Percentiles rank a stretch among this genome's conserved stretches.
Evolutionary conservation across 345 rosid species (phyloP).

Genomic region (Gossypium sturtianum): DNA sequence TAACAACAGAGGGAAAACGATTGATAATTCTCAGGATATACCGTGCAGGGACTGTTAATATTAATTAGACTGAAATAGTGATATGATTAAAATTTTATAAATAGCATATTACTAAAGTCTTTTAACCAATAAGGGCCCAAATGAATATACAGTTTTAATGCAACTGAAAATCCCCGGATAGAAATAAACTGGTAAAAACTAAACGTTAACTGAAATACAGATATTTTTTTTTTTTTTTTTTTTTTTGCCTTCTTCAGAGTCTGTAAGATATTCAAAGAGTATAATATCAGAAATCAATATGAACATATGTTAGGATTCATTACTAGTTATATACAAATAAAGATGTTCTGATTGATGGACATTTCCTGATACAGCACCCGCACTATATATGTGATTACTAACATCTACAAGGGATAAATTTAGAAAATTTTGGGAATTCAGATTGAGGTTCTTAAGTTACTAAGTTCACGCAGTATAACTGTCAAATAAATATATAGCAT

Average conservation of each 20-base stretch:
- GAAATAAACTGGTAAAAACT: not conserved
- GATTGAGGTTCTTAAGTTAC: not conserved
- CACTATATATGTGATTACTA: not conserved
- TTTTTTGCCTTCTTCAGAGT: not conserved
- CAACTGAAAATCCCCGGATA: not conserved
- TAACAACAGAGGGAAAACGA: constrained; percentile 3
- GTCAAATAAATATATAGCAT: not conserved
- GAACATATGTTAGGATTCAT: not conserved
- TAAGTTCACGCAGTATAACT: not conserved
- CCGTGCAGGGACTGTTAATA: not conserved
- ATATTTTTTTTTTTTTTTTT: no score
- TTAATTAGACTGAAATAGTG: not conserved
- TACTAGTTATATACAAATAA: not conserved
- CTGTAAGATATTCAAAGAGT: not conserved
- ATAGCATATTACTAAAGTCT: not conserved
- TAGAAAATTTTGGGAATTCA: not conserved
- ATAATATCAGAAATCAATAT: not conserved
- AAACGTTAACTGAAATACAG: not conserved
- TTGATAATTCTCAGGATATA: not conserved
- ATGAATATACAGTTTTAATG: not conserved
- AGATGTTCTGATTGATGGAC: not conserved
- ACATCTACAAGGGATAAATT: not conserved
- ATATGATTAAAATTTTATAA: not conserved
- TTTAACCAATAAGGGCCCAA: not conserved
- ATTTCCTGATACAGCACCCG: not conserved